These are phyloP conservation scores for Hyphodiscus hymeniophilus DNA, from an alignment of 495 filamentous ascomycete species.

Conservation along the genomic window DNA sequence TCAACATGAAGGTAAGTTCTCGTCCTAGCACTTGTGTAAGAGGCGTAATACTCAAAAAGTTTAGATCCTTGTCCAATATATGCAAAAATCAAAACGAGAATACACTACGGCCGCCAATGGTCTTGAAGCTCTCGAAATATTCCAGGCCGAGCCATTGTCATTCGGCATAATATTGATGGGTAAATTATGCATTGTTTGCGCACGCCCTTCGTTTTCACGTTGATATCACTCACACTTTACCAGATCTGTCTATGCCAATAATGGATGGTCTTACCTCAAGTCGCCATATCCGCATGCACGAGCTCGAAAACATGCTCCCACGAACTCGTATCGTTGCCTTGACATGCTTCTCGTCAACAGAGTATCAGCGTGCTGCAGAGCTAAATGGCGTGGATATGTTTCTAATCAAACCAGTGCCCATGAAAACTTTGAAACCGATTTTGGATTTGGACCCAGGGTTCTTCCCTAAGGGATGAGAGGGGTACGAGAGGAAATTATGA, in stretches of 20 bases:
- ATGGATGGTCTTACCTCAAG: constrained; percentile 53
- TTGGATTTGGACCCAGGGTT: constrained; percentile 10
- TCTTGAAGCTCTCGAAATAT: constrained; percentile 31
- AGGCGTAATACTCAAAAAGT: not conserved
- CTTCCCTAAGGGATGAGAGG: not conserved
- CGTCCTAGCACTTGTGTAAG: not conserved
- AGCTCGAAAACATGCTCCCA: constrained; percentile 21
- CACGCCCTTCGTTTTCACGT: not conserved
- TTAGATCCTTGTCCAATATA: constrained; percentile 9
- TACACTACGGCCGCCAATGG: constrained; percentile 31
- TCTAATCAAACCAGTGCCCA: constrained; percentile 55
- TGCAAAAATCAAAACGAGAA: constrained; percentile 22
- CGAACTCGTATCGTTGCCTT: constrained; percentile 55
- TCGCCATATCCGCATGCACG: constrained; percentile 41
- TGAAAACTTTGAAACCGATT: constrained; percentile 18
- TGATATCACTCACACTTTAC: not conserved
- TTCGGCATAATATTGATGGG: constrained; percentile 52
- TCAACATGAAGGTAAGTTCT: constrained; percentile 13
- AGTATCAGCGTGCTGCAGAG: constrained; percentile 52
- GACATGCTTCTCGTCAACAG: constrained; percentile 54
- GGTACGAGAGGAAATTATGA: not conserved
- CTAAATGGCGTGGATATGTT: constrained; percentile 57
- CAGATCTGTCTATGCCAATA: constrained; percentile 54
- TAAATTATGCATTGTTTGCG: constrained; percentile 13
- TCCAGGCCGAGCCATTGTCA: constrained; percentile 1